phyloP scores from a whole-genome alignment of 768 basidiomycete genomes.

The Hypholoma fasciculare region DNA sequence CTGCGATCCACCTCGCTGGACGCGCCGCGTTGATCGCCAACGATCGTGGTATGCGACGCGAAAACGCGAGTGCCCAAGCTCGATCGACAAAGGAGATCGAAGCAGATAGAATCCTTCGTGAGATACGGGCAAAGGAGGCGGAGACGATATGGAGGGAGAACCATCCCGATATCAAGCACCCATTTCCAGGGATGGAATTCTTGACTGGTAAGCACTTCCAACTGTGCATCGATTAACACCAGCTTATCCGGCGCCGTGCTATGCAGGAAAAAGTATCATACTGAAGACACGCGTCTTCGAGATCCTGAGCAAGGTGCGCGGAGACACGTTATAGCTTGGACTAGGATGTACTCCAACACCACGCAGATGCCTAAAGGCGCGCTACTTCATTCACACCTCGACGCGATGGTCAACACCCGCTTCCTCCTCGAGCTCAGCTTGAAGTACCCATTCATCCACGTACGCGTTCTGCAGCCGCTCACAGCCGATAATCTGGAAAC shows the following conservation, averaged over 20 bases:
- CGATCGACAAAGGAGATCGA: slow-evolving; percentile 40
- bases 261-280: slow-evolving; percentile 50
- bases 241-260: no score
- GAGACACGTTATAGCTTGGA: background rate
- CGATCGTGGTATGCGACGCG: slow-evolving; percentile 55
- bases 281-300: slow-evolving; percentile 61
- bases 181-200: slow-evolving; percentile 81
- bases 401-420: slow-evolving; percentile 62
- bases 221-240: no score
- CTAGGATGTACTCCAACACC: background rate
- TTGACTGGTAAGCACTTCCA: slow-evolving; percentile 36
- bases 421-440: slow-evolving; percentile 55
- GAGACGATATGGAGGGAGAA: slow-evolving; percentile 59
- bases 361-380: slow-evolving; percentile 80
- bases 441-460: slow-evolving; percentile 59
- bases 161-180: slow-evolving; percentile 52
- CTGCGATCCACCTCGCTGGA: slow-evolving; percentile 26
- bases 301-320: slow-evolving; percentile 55
- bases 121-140: slow-evolving; percentile 56
- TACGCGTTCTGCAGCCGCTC: slow-evolving; percentile 44
- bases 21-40: slow-evolving; percentile 36
- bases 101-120: slow-evolving; percentile 59
- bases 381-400: slow-evolving; percentile 74
- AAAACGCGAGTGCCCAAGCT: slow-evolving; percentile 30
- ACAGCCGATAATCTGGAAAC: slow-evolving; percentile 38